Percentiles rank a stretch among this genome's conserved stretches.
phyloP scores from a whole-genome alignment of 208 protist genomes.

The Naegleria lovaniensis region DNA sequence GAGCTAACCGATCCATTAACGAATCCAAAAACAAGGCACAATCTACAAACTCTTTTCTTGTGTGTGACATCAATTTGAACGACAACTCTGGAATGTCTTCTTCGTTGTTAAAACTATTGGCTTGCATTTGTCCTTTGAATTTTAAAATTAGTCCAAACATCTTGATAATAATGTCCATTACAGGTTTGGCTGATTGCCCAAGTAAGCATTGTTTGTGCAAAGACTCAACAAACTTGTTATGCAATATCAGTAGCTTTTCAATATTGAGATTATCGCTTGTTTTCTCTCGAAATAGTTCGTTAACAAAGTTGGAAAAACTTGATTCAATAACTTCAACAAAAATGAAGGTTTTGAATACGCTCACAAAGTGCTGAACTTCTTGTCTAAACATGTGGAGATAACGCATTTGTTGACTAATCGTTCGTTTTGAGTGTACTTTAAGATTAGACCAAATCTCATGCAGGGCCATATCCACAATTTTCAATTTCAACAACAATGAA shows the following conservation, averaged over 20 bases:
- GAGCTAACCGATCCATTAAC: not conserved
- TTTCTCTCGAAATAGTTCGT: not conserved
- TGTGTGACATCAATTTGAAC: not conserved
- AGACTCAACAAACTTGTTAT: not conserved
- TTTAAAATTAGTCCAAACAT: constrained; percentile 8
- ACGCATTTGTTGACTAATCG: not conserved
- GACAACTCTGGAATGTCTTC: not conserved
- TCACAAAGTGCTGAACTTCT: constrained; percentile 7
- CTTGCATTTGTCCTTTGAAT: not conserved
- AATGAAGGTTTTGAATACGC: not conserved
- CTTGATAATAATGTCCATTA: not conserved
- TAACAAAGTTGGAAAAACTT: not conserved
- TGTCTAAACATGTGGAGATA: not conserved
- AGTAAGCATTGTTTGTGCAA: not conserved
- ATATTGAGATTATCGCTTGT: not conserved
- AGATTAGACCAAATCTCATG: not conserved
- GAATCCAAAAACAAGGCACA: not conserved
- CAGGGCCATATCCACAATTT: not conserved
- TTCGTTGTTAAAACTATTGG: not conserved
- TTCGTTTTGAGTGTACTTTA: not conserved
- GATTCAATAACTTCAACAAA: constrained; percentile 1
- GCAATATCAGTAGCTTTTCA: not conserved
- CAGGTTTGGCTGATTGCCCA: not conserved
- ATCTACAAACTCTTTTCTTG: constrained; percentile 9
- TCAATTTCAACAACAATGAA: not conserved